phyloP scores from a whole-genome alignment of 2,329 filamentous ascomycete genomes.

The Claviceps maximensis region DNA sequence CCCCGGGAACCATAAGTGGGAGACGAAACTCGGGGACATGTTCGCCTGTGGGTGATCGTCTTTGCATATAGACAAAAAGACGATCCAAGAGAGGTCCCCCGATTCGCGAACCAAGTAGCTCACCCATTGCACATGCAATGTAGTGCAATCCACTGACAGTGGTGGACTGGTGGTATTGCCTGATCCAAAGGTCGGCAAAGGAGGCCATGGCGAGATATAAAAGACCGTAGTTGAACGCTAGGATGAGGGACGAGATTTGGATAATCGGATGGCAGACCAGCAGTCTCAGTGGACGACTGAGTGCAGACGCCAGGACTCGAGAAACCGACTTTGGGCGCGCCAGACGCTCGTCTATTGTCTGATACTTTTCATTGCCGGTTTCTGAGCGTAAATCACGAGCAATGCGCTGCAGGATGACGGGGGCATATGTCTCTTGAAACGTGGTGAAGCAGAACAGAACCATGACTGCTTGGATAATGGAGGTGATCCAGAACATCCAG shows the following conservation, averaged over 20 bases:
- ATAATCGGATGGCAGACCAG: constrained; percentile 47
- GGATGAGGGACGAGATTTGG: constrained; percentile 39
- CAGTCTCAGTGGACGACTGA: constrained; percentile 43
- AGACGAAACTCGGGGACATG: constrained; percentile 14
- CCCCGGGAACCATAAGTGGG: constrained; percentile 21
- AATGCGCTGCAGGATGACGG: constrained; percentile 17
- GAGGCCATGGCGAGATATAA: constrained; percentile 52
- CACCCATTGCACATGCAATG: constrained; percentile 48
- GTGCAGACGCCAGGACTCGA: constrained; percentile 17
- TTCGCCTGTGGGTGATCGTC: not conserved
- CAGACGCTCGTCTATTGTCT: constrained; percentile 23
- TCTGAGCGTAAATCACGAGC: not conserved
- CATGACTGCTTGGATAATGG: constrained; percentile 26
- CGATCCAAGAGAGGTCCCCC: constrained; percentile 29
- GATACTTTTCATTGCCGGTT: constrained; percentile 17
- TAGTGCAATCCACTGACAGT: constrained; percentile 52
- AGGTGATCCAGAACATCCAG: constrained; percentile 33
- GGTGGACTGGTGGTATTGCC: constrained; percentile 39
- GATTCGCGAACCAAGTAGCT: constrained; percentile 40
- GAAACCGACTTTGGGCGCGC: constrained; percentile 16
- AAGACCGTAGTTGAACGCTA: constrained; percentile 46
- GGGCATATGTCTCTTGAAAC: constrained; percentile 26
- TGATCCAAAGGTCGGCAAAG: constrained; percentile 44
- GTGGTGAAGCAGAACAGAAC: constrained; percentile 18
- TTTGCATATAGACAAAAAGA: constrained; percentile 14